Evolutionary conservation across 306 rosid species (phyloP), one percentile per base, ranked within the genome.

Genomic region (Vicia faba): DNA sequence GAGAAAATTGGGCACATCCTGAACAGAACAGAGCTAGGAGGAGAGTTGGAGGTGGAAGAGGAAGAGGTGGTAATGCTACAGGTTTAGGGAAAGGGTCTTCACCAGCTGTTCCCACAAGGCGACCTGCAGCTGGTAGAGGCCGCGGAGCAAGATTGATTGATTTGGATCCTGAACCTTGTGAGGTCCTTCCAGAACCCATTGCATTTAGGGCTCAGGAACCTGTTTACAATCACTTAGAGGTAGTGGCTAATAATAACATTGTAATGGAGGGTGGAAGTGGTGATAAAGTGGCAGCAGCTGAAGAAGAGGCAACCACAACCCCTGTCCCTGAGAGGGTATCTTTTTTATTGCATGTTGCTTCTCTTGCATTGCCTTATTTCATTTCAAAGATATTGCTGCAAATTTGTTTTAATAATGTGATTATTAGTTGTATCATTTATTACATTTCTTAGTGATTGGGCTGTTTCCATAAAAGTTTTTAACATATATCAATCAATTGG

Each of bases 311-410:
- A 73, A 76, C 75, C 82, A 68, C 91, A 25, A 69, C 97, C 23
- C 93, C 97, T 14, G 84, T 91, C 70, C 97, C 96, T 2, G 97
- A 91, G 68, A 83, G 88, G 97, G 97, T 91, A 91, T 68, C 13
- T 26, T 3, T 66, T 60, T 12, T 31, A 9, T 62, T 77, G 59
- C 75, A 36, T 33, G 11, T 63, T 79, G 3, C 73, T 56, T 70
- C 25, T 60, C 53, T 51, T 72, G 35, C 31, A 54, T 36, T 69
- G 64, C 59, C 44, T 71, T 79, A 49, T 5, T 72, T 38, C 49
- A 31, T 65, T 81, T 72, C 8, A 28, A 38, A 58, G 56, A 16
- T 35, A 28, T 19, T 8, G 33, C 2, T 40, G 19, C 35, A 48
- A 31, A 50, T 25, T 65, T 59, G 66, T 61, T 73, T 66, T 51